Conservation (phyloP, 2,329 filamentous ascomycete species). For the Beauveria asiatica region DNA sequence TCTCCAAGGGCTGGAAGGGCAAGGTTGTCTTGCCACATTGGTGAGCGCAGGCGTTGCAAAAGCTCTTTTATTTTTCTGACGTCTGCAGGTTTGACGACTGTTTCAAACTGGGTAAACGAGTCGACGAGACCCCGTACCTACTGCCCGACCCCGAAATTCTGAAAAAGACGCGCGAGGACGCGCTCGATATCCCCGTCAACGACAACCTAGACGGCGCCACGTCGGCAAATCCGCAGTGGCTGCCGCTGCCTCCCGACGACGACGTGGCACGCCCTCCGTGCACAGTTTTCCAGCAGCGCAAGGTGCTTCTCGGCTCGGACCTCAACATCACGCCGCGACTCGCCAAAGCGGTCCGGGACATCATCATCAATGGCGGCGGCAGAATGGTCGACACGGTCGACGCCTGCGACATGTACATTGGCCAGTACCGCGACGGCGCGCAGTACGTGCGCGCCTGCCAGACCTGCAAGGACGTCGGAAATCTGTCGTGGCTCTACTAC, state of each 20-base stretch:
- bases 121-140: conserved; percentile 78
- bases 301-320: conserved; percentile 69
- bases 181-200: conserved; percentile 47
- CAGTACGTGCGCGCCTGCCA: conserved; percentile 73
- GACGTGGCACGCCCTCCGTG: conserved; percentile 41
- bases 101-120: conserved; percentile 82
- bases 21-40: conserved; percentile 92
- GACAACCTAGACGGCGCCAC: conserved; percentile 60
- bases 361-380: conserved; percentile 67
- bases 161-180: conserved; percentile 45
- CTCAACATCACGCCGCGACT: conserved; percentile 62
- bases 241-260: conserved; percentile 34
- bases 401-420: conserved; percentile 74
- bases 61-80: not conserved
- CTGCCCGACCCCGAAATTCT: conserved; percentile 82
- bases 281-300: conserved; percentile 68
- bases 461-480: conserved; percentile 75
- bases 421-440: conserved; percentile 73
- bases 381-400: conserved; percentile 55
- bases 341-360: conserved; percentile 55
- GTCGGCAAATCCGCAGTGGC: conserved; percentile 35
- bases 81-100: conserved; percentile 82
- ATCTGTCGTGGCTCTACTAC: conserved; percentile 88
- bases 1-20: conserved; percentile 57
- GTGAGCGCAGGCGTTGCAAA: conserved; percentile 35